Base-by-base conservation (phyloP, 169 alveolate genomes). In the Cryptosporidium sp. region DNA sequence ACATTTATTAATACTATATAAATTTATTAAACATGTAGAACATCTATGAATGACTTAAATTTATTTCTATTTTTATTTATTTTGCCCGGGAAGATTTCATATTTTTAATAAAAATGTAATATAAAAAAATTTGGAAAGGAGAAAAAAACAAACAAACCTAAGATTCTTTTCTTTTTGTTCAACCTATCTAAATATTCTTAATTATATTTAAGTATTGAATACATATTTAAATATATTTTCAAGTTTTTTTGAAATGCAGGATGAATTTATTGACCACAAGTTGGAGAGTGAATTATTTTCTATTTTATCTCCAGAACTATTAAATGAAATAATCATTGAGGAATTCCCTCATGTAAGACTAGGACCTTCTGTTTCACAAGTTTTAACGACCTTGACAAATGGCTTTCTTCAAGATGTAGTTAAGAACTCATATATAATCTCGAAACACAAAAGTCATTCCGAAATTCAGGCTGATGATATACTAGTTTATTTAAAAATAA, bases 301-400 rank as follows among this genome's bases (percentile, higher is more conserved):
- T 26, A 43, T 80, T 43, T 16, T 62, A n/a, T 39, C 80, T 41
- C 89, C 89, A 14, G 89, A 80, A 45, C 33, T 80, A 9, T 26
- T 80, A 39, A 48, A 80, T 29, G 89, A 80, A 62, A 23, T 80
- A 37, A 80, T 74, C 9, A 12, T 26, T 18, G 89, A 80, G 12
- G 89, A 80, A 31, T 80, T 59, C 16, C 75, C 89, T 18, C 74
- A 80, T 7, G 18, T 80, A 23, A 61, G 89, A 43, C n/a, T 80
- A 67, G 89, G 89, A 10, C 89, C 89, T 29, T 80, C 89, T 6
- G 89, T 80, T 41, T 59, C 89, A n/a, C 75, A 62, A 1, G 89
- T 80, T 21, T 26, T 80, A 41, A 43, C 74, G 23, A 59, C 48
- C 2, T 62, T 80, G 45, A 67, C 74, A 7, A 80, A 80, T 43